Base-by-base conservation (phyloP, 257 asterid genomes). In the Schizonepeta tenuifolia region DNA sequence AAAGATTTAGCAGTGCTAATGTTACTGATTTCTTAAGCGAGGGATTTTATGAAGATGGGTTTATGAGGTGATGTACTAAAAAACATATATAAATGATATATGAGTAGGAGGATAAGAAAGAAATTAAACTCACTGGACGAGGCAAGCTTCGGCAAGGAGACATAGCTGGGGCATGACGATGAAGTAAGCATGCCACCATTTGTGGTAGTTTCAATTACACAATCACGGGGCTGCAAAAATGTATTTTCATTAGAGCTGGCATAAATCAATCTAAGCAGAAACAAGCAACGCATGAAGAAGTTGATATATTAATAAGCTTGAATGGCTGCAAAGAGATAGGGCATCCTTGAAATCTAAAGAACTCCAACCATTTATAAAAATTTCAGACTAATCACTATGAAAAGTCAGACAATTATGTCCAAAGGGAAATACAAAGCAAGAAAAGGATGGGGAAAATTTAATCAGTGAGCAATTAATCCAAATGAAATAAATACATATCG, bases 211-310 rank as follows among this genome's bases (percentile, higher is more conserved):
- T 54, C 73, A 60, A 46, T 57, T 7, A 70, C 79, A 73, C 98
- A 90, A 74, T 92, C 98, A 65, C 94, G 88, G 60, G 96, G 96
- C 98, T 88, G 92, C 85, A 84, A 78, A 78, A 75, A 78, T 8
- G 21, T 55, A 24, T 44, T 59, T 40, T 31, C 59, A n/a, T 75
- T 64, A 73, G 71, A 75, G 47, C 15, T 47, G 59, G 70, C 20
- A 12, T 14, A 28, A 64, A 60, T 57, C 66, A 58, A 54, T 36
- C 56, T 6, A 44, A 55, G 41, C 49, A 62, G 56, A 56, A 46
- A 18, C 49, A 54, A 58, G 26, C 38, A 46, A 47, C 26, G 54
- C 17, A 2, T 24, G 31, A 35, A 36, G 41, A 69, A 15, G 18
- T 8, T 21, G 22, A 24, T 72, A 20, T 72, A 61, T 46, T 43